Base-by-base conservation (phyloP, 2,329 filamentous ascomycete species). In the Amauroascus verrucosus region DNA sequence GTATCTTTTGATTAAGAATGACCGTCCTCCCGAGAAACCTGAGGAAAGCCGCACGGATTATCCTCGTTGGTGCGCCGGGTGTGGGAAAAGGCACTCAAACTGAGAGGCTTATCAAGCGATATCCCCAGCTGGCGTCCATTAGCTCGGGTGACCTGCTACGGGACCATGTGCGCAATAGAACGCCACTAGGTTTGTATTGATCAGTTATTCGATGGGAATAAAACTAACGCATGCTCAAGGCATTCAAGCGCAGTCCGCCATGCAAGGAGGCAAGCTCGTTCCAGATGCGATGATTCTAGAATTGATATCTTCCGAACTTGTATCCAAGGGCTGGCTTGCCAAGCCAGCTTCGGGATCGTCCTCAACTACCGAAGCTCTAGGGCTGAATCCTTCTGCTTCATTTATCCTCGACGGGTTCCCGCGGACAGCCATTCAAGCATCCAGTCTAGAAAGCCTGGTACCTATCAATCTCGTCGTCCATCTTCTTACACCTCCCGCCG, bases 321-420 rank as follows among this genome's bases (percentile, higher is more conserved):
- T 81, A 57, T 84, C 80, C 38, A 86, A 88, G 57, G 88, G 89
- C 60, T 97, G 91, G 91, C 79, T 96, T 55, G 75, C 75, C 28
- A 74, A 65, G 14, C 22, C 48, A 66, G 69, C 50, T 67, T 76
- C 58, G 67, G 73, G 48, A 70, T 75, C 47, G 71, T 72, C 9
- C 66, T 75, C 49, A 70, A 76, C 57, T 63, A 65, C 24, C 58
- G 70, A n/a, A 64, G 66, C 20, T 62, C 64, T 51, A 64, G 69
- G 54, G 65, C 79, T 93, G 40, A 78, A 85, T 58, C 86, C 89
- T 0, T 75, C 81, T 0, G 88, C 89, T 7, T 95, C 89, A 0
- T 97, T 96, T 69, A 86, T 98, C 59, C 84, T 98, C 51, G 93
- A 98, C 67, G 93, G 93, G 14, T 98, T 97, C 70, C 93, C 93